Base-by-base conservation (phyloP, 1,139 yeast species). In the Arxiozyma slooffiae region DNA sequence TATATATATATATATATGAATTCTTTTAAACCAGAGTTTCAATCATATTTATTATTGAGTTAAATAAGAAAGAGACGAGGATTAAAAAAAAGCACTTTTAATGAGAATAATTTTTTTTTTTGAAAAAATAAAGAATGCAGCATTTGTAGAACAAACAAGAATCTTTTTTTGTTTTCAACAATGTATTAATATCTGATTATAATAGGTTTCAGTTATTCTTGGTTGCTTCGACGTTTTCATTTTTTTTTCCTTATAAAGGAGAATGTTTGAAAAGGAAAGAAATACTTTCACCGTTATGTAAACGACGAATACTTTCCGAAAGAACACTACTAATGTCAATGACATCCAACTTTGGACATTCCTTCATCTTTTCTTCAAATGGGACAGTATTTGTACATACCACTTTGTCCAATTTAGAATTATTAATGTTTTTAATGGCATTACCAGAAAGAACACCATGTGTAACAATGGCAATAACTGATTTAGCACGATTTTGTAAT, bases 381-480 rank as follows among this genome's bases (percentile, higher is more conserved):
- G 98, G 98, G 57, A 92, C 94, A 5, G 97, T 86, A 68, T 92
- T 92, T 17, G 98, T 90, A 70, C 97, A 89, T 44, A 92, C 90
- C 24, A 92, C 90, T 61, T 76, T 78, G 60, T 83, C 82, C 56
- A 92, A 74, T 64, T 79, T 81, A 50, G 95, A 84, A 62, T 79
- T 79, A 67, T 88, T 88, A 64, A 92, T 82, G 63, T 85, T 85
- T 53, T 81, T 80, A 57, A 88, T 79, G 45, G 98, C 98, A 59
- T 82, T 82, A 52, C 95, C 95, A 21, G 94, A 82, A 55, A 92
- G 76, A 40, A 92, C 85, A 49, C 97, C 98, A 68, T 92, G 98
- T 5, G 98, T 92, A 36, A 92, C 96, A 56, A 92, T 85, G 44
- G 97, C 97, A 62, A 92, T 84, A 44, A 92, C 97, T 53, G 82